These are phyloP conservation scores for Berberis vulgaris DNA, from an alignment of 164 flowering plant species.

Conservation along the genomic window DNA sequence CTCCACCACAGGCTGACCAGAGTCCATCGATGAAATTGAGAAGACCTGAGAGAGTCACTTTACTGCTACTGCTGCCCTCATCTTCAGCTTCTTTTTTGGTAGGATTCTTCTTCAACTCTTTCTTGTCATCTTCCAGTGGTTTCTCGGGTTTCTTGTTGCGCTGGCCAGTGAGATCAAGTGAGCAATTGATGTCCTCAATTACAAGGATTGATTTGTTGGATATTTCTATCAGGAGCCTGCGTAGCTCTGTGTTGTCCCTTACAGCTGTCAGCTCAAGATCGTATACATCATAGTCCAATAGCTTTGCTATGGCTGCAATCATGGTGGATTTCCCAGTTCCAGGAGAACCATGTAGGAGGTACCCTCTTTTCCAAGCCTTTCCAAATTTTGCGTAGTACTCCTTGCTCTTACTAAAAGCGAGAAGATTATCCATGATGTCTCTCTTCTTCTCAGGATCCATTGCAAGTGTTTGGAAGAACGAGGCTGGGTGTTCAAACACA, in stretches of 20 bases:
- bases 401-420: constrained; percentile 26
- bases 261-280: constrained; percentile 55
- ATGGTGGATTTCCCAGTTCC: constrained; percentile 61
- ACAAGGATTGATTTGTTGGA: constrained; percentile 46
- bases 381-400: constrained; percentile 37
- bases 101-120: not conserved
- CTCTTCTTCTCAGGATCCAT: constrained; percentile 41
- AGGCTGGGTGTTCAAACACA: constrained; percentile 39
- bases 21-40: constrained; percentile 56
- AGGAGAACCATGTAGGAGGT: constrained; percentile 54
- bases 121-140: not conserved
- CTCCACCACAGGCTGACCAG: constrained; percentile 51
- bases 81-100: constrained; percentile 9
- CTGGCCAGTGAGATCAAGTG: constrained; percentile 37
- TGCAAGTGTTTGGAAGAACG: constrained; percentile 43
- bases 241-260: constrained; percentile 39
- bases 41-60: constrained; percentile 47
- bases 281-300: constrained; percentile 46
- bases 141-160: constrained; percentile 15
- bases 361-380: constrained; percentile 57
- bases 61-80: constrained; percentile 18
- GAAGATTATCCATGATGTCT: constrained; percentile 34
- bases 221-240: constrained; percentile 42
- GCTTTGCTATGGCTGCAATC: constrained; percentile 61
- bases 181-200: constrained; percentile 65